Evolutionary conservation across 148 eudicot genomes (phyloP).

Genomic region (Rhododendron griersonianum): DNA sequence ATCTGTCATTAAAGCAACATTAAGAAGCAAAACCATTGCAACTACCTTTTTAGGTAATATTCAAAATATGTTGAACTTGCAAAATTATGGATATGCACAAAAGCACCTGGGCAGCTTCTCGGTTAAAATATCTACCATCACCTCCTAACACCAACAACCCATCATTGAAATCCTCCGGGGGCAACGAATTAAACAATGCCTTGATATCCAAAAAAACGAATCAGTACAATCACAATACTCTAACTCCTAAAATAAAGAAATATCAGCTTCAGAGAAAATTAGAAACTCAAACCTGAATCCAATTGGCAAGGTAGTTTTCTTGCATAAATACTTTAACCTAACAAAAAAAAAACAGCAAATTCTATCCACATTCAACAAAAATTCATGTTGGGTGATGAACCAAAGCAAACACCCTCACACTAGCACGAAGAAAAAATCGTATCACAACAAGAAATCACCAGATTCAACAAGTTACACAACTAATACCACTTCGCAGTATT

Average conservation of each 20-base stretch:
- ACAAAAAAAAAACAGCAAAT: neutral
- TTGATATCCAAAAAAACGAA: constrained; percentile 22
- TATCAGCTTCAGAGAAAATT: neutral
- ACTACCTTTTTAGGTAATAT: neutral
- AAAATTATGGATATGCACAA: neutral
- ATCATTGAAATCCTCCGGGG: constrained; percentile 69
- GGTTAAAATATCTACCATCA: constrained; percentile 91
- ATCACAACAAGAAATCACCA: neutral
- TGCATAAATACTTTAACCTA: constrained; percentile 94
- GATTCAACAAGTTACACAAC: neutral
- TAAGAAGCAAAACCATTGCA: constrained; percentile 3
- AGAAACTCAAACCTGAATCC: constrained; percentile 78
- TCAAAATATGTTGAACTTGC: neutral
- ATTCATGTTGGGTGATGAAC: neutral
- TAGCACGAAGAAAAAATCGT: neutral
- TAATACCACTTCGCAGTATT: neutral
- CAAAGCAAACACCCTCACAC: neutral
- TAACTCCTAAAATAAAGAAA: neutral
- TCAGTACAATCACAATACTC: neutral
- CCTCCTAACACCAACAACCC: constrained; percentile 95
- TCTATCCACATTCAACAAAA: constrained; percentile 11
- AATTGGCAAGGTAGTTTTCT: constrained; percentile 91
- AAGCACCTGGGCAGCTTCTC: constrained; percentile 92
- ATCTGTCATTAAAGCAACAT: constrained; percentile 43
- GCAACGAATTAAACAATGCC: constrained; percentile 89